Base-by-base conservation (phyloP, 2,329 filamentous ascomycete species). In the Botrytis byssoidea region DNA sequence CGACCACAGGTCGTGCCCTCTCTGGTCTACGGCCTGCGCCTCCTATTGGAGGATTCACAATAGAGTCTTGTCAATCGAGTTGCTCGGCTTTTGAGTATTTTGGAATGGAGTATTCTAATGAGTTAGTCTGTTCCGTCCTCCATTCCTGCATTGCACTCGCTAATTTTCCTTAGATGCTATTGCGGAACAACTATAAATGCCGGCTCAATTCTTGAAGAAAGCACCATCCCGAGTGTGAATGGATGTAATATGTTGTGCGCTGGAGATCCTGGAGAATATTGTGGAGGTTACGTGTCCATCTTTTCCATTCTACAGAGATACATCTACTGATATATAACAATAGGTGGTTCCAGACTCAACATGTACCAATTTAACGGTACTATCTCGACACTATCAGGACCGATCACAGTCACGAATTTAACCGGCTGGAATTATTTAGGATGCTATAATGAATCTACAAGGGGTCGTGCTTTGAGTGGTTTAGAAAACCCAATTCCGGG, bases 1-100 rank as follows among this genome's bases (percentile, higher is more conserved):
- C 82, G 10, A 81, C 81, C n/a, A 82, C 79, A 35, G 78, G 75
- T 9, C 83, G 86, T 22, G 85, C 86, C 7, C 81, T 88, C 9
- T 73, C 75, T 32, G 83, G 42, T 37, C 55, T 42, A 1, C 51
- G 74, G 22, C 74, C 68, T 7, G 57, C 51, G 25, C 40, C 40
- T n/a, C 55, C 40, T 18, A 72, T 73, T 51, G 75, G 75, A 48
- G 71, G 73, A 10, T 81, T 82, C 79, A 81, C 81, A 16, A 76
- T 81, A 20, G 79, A 82, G 64, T 76, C 74, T 12, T 83, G 82
- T 69, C 76, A 75, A 20, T 67, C 74, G 2, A 74, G 77, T 32
- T 82, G 79, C 65, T 73, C 74, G 0, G 79, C 75, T 1, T 83
- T 80, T 65, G 79, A 74, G 1, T 83, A 80, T 63, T 80, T 79